Conservation (phyloP, 176 grass and related monocot species). For the Avena insularis region DNA sequence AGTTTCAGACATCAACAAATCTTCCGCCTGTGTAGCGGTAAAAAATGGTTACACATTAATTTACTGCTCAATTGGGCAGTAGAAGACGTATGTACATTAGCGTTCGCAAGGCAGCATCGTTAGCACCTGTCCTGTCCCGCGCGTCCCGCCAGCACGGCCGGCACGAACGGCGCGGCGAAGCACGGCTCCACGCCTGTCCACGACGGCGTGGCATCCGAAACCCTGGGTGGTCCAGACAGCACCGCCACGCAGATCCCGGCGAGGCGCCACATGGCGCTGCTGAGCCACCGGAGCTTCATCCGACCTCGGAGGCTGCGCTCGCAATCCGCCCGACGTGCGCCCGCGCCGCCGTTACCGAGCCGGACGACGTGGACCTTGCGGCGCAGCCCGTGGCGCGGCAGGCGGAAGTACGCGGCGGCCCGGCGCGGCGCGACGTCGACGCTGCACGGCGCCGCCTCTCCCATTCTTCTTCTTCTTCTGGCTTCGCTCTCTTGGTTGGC, state of each 20-base stretch:
- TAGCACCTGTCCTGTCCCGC: not conserved
- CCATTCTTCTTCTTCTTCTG: constrained; percentile 8
- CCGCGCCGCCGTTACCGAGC: constrained; percentile 38
- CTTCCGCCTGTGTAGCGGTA: not conserved
- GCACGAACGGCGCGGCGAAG: constrained; percentile 62
- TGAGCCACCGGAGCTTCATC: constrained; percentile 41
- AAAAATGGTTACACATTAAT: constrained; percentile 1
- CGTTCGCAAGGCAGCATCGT: not conserved
- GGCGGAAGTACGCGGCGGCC: constrained; percentile 33
- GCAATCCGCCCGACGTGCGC: not conserved
- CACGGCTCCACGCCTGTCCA: constrained; percentile 41
- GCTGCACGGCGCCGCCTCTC: constrained; percentile 36
- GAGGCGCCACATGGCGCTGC: constrained; percentile 45
- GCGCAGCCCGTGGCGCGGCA: constrained; percentile 27
- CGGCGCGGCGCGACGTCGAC: not conserved
- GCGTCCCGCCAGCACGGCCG: constrained; percentile 23
- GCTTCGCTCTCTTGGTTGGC: constrained; percentile 14
- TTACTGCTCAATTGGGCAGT: not conserved
- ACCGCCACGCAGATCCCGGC: constrained; percentile 41
- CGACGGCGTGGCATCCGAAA: not conserved
- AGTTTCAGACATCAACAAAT: not conserved
- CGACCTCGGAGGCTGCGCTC: not conserved
- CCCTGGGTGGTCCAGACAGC: constrained; percentile 25
- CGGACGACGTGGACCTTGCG: constrained; percentile 56
- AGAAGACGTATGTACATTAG: no score